These are phyloP conservation scores for Pinguiococcus pyrenoidosus DNA, from an alignment of 108 stramenopile genomes.

Conservation along the genomic window DNA sequence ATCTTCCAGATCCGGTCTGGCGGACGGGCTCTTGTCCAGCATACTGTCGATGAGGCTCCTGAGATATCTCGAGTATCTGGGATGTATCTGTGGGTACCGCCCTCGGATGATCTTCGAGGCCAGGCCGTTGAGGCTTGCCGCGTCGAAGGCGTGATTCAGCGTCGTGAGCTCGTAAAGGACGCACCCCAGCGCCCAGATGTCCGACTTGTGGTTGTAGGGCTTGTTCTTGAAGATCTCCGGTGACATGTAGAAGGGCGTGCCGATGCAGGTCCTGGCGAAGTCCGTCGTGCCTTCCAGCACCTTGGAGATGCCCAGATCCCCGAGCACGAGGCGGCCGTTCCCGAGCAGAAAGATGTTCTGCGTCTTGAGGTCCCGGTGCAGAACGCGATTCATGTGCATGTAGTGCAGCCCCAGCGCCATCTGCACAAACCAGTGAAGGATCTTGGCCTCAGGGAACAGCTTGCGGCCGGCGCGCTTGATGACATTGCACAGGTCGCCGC, in stretches of 20 bases:
- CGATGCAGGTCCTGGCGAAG: conserved; percentile 50
- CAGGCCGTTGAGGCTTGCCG: conserved; percentile 24
- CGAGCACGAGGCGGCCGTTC: conserved; percentile 45
- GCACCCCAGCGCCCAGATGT: conserved; percentile 46
- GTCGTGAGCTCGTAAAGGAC: conserved; percentile 43
- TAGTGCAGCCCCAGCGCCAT: conserved; percentile 31
- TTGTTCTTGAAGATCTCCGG: conserved; percentile 43
- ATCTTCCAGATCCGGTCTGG: conserved; percentile 19
- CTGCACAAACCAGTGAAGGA: conserved; percentile 44
- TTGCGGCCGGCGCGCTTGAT: conserved; percentile 11
- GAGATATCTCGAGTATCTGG: conserved; percentile 8
- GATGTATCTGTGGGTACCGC: conserved; percentile 21
- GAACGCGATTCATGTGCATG: conserved; percentile 31
- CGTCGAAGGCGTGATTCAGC: conserved; percentile 42
- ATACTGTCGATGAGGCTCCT: conserved; percentile 14
- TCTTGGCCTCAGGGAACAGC: conserved; percentile 23
- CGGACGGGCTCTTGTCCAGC: conserved; percentile 13
- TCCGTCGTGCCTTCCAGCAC: conserved; percentile 46
- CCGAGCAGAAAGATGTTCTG: conserved; percentile 43
- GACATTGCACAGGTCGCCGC: conserved; percentile 29
- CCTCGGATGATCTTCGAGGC: conserved; percentile 28
- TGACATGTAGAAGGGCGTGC: conserved; percentile 49
- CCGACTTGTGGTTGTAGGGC: conserved; percentile 39
- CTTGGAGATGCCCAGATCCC: conserved; percentile 50
- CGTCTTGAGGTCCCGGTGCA: conserved; percentile 42